Evolutionary conservation across 75 land plant genomes (phyloP), one percentile per base, ranked within the genome.

Genomic region (Adiantum capillusveneris): DNA sequence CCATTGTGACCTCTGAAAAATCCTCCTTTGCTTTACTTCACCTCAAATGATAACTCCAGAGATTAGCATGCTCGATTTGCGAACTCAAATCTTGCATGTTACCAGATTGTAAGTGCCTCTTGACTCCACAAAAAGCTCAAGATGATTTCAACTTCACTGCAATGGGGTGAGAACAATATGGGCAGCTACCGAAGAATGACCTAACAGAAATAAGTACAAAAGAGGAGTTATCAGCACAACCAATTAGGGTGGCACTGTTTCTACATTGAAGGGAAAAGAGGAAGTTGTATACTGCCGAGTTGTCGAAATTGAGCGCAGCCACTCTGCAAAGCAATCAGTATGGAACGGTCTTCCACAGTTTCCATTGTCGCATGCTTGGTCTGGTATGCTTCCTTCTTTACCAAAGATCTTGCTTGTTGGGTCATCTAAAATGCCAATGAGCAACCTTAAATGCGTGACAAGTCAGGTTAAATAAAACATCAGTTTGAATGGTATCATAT

Each of bases 121-220:
- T n/a, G n/a, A n/a, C n/a, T n/a, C 9, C 37, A 34, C 37, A 34
- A 34, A 14, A 46, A 14, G 2, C 17, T 61, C 25, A 36, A 13
- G 46, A 20, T 41, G 39, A 42, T 62, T 20, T 16, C 31, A 68
- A 31, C 65, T 84, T 90, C 48, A 90, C 81, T 3, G 91, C 91
- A 34, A 90, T 68, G 18, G 85, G 87, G 31, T 81, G 83, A 41
- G 87, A 87, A 65, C 96, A 87, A 62, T 87, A 84, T 0, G 96
- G 96, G 60, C 96, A 90, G 53, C 69, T 71, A 12, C 96, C 96
- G 69, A 81, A 87, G n/a, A n/a, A n/a, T n/a, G n/a, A n/a, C n/a
- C n/a, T n/a, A n/a, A n/a, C n/a, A n/a, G n/a, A n/a, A n/a, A n/a
- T n/a, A 18, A 90, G 72, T 25, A 84, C 88, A 75, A 79, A 70